Conservation (phyloP, 2,329 filamentous ascomycete genomes). For the Aspergillus quadricinctus region DNA sequence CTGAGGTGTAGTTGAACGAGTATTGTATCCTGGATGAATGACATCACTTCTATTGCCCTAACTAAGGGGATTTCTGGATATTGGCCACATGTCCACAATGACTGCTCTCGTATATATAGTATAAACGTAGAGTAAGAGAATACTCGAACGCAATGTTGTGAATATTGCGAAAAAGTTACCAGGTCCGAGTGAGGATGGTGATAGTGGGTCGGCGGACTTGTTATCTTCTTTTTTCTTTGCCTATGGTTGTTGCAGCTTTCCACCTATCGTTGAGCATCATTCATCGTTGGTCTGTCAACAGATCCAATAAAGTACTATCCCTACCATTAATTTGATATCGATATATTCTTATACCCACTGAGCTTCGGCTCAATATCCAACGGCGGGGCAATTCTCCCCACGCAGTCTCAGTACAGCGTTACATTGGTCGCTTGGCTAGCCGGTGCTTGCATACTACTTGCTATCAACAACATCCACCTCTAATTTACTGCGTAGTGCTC, state of each 20-base stretch:
- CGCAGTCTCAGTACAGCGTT: neutral
- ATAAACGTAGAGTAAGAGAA: neutral
- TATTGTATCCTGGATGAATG: neutral
- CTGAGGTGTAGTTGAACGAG: too few species aligned
- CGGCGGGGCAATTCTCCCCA: neutral
- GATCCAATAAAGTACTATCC: neutral
- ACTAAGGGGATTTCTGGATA: neutral
- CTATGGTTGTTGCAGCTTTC: neutral
- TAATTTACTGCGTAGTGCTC: neutral
- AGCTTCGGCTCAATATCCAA: neutral
- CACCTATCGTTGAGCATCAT: neutral
- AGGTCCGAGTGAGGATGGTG: neutral
- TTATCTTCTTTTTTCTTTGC: neutral
- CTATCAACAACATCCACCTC: neutral
- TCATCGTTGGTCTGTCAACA: neutral
- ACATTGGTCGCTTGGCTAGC: neutral
- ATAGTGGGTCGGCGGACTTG: neutral
- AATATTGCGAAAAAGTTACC: neutral
- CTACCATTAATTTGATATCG: neutral
- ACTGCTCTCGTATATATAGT: neutral
- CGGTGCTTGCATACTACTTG: neutral
- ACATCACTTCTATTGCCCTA: neutral
- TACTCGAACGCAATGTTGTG: neutral
- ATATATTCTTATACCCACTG: neutral
- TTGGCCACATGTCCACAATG: neutral